Conservation (phyloP, 495 filamentous ascomycete species). For the Tuber aestivum region DNA sequence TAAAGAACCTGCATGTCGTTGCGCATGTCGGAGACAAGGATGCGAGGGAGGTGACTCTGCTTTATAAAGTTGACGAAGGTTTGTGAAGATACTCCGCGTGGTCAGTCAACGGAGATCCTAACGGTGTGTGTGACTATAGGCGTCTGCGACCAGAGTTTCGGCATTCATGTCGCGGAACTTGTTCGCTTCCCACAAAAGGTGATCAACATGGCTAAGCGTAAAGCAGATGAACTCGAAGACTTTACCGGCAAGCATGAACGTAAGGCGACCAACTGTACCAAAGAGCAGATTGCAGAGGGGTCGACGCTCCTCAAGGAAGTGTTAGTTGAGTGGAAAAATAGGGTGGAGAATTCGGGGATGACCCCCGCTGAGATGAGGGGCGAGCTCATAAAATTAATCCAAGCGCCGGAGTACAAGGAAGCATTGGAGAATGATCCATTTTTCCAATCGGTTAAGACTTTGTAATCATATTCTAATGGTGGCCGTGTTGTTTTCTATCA, state of each 20-base stretch:
- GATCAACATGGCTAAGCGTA: conserved; percentile 95
- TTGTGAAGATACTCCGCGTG: too few relatives aligned
- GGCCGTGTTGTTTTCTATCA: not conserved
- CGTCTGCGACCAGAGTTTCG: conserved; percentile 93
- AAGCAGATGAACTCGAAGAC: conserved; percentile 98
- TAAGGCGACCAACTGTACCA: conserved; percentile 52
- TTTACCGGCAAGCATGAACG: conserved; percentile 70
- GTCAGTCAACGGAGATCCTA: not conserved
- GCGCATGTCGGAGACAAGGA: conserved; percentile 66
- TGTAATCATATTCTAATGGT: conserved; percentile 48
- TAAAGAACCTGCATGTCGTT: conserved; percentile 90
- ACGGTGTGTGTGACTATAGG: conserved; percentile 50
- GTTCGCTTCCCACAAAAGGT: conserved; percentile 98
- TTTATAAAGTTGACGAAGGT: conserved; percentile 94
- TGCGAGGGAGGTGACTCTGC: conserved; percentile 81
- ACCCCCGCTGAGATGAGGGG: conserved; percentile 70
- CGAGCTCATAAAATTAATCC: conserved; percentile 72
- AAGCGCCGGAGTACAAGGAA: conserved; percentile 52
- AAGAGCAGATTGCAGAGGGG: conserved; percentile 84
- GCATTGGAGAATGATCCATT: conserved; percentile 76
- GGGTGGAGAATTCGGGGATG: conserved; percentile 61
- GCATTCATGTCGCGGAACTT: conserved; percentile 96
- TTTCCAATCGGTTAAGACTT: conserved; percentile 73
- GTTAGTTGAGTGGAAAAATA: conserved; percentile 79
- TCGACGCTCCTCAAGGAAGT: conserved; percentile 78